Conservation (phyloP, 2,329 filamentous ascomycete genomes). For the Fusarium paranaense region DNA sequence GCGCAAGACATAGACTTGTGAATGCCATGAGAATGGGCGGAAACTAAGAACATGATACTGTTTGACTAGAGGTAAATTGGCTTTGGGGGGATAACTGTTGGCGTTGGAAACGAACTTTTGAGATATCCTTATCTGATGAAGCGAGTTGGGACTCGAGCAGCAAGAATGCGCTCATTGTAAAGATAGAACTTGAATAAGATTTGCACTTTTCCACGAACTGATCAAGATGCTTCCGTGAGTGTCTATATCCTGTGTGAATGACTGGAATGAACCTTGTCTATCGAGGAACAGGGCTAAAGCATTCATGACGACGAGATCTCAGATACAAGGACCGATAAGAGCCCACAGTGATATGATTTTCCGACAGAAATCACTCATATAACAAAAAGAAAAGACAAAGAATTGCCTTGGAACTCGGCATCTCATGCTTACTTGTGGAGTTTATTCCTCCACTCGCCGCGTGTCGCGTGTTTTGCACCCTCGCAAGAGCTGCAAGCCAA, state of each 20-base stretch:
- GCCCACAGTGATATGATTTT: background rate
- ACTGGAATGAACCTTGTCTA: background rate
- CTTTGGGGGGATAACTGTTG: conserved; percentile 5
- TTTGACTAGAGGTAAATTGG: conserved; percentile 4
- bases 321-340: background rate
- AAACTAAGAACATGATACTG: conserved; percentile 20
- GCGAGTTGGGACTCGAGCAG: conserved; percentile 17
- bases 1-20: conserved; percentile 49
- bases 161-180: conserved; percentile 7
- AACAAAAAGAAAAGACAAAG: background rate
- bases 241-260: background rate
- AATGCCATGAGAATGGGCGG: conserved; percentile 49
- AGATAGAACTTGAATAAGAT: conserved; percentile 26
- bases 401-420: conserved; percentile 19
- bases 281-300: background rate
- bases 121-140: conserved; percentile 33
- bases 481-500: background rate
- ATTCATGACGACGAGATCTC: conserved; percentile 1
- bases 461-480: conserved; percentile 12
- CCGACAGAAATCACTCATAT: background rate
- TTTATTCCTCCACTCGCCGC: conserved; percentile 6
- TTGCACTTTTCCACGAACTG: background rate
- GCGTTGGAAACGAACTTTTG: conserved; percentile 29
- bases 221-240: background rate
- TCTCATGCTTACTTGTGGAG: conserved; percentile 17